Evolutionary conservation across 1,139 yeast species (phyloP).

Genomic region (Yamadazyma mexicana): DNA sequence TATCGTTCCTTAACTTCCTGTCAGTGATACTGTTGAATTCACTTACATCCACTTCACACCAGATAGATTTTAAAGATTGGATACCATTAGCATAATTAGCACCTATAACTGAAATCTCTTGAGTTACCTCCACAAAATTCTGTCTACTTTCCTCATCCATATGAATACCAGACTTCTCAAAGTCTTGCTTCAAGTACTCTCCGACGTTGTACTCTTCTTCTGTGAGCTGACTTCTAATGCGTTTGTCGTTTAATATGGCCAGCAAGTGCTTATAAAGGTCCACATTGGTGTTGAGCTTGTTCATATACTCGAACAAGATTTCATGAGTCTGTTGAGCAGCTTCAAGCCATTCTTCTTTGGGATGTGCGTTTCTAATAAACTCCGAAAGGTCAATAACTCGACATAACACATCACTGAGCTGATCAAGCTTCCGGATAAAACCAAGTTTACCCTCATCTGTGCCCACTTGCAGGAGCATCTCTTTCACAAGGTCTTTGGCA

Average conservation of each 20-base stretch:
- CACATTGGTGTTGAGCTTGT: constrained; percentile 81
- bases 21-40: constrained; percentile 34
- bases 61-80: constrained; percentile 40
- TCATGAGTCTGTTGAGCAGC: constrained; percentile 92
- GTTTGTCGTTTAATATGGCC: constrained; percentile 48
- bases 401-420: constrained; percentile 84
- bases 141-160: constrained; percentile 68
- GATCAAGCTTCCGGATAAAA: constrained; percentile 71
- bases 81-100: constrained; percentile 71
- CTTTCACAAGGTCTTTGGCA: constrained; percentile 62
- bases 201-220: constrained; percentile 85
- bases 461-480: constrained; percentile 49
- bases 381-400: constrained; percentile 94
- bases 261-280: constrained; percentile 64
- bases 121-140: constrained; percentile 76
- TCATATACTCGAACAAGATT: constrained; percentile 91
- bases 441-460: constrained; percentile 45
- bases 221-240: constrained; percentile 40
- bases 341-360: constrained; percentile 63
- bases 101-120: constrained; percentile 78
- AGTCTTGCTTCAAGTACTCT: constrained; percentile 74
- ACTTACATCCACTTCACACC: constrained; percentile 34
- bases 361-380: constrained; percentile 87
- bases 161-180: constrained; percentile 86
- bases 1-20: constrained; percentile 24